These are phyloP conservation scores for Lactarius deliciosus DNA, from an alignment of 768 basidiomycete species.

Conservation along the genomic window DNA sequence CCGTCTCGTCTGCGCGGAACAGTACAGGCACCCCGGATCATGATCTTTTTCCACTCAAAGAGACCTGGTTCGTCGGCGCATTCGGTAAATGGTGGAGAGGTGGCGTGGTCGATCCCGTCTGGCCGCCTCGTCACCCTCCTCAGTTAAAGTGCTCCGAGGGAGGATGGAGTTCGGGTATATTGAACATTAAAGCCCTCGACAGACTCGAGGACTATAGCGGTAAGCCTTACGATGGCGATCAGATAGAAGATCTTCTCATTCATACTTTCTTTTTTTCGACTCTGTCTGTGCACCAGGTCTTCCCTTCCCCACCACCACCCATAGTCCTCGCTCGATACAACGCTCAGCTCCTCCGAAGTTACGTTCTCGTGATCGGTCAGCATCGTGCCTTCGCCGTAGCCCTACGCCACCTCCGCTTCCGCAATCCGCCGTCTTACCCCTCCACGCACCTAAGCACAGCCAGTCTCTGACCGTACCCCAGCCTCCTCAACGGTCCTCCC, in stretches of 20 bases:
- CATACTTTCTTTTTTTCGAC: conserved; percentile 8
- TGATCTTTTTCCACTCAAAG: conserved; percentile 56
- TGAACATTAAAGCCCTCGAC: conserved; percentile 73
- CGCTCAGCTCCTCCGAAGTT: conserved; percentile 54
- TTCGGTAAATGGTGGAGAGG: conserved; percentile 93
- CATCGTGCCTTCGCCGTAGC: conserved; percentile 44
- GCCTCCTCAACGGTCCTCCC: conserved; percentile 26
- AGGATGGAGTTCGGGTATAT: conserved; percentile 74
- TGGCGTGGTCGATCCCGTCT: conserved; percentile 79
- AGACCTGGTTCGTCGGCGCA: conserved; percentile 88
- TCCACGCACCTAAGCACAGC: conserved; percentile 56
- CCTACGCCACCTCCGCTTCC: conserved; percentile 82
- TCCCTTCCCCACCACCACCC: conserved; percentile 30
- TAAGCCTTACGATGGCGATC: conserved; percentile 39
- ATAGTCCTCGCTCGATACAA: conserved; percentile 25
- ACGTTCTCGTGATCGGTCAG: conserved; percentile 40
- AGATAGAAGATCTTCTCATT: conserved; percentile 34
- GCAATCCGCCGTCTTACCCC: conserved; percentile 74
- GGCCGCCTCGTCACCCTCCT: conserved; percentile 58
- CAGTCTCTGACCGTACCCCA: conserved; percentile 32
- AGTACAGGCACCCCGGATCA: conserved; percentile 34
- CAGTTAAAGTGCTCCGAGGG: conserved; percentile 62
- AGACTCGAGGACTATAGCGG: conserved; percentile 66
- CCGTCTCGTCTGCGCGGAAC: conserved; percentile 15
- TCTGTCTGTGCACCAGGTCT: conserved; percentile 19